phyloP scores from a whole-genome alignment of 805 yeast species.

The Saccharomycopsis sp. region DNA sequence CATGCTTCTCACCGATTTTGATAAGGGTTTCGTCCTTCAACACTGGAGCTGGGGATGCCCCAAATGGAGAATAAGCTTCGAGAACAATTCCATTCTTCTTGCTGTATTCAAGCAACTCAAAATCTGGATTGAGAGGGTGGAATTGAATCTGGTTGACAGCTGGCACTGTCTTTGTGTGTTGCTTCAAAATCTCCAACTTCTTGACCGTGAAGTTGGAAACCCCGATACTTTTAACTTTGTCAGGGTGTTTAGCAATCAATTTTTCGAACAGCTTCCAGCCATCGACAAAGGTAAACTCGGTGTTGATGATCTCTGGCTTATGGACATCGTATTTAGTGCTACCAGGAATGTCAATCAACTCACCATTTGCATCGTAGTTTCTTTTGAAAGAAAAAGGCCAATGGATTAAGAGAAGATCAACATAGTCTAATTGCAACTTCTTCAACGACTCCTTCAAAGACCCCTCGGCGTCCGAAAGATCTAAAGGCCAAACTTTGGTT shows the following conservation, averaged over 20 bases:
- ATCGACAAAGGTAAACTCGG: constrained; percentile 10
- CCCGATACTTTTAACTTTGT: constrained; percentile 46
- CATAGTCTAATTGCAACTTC: constrained; percentile 64
- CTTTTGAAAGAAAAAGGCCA: constrained; percentile 62
- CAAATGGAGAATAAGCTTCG: constrained; percentile 76
- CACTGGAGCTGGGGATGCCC: constrained; percentile 48
- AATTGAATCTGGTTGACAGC: constrained; percentile 68
- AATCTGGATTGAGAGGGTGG: constrained; percentile 66
- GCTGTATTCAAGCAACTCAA: constrained; percentile 47
- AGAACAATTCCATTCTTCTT: constrained; percentile 44
- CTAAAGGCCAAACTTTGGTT: constrained; percentile 60
- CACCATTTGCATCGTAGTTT: constrained; percentile 27
- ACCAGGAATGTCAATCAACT: constrained; percentile 26
- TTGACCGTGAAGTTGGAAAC: constrained; percentile 47
- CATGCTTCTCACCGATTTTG: constrained; percentile 37
- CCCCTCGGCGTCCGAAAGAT: constrained; percentile 42
- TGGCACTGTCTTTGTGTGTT: constrained; percentile 47
- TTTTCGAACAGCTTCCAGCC: constrained; percentile 1
- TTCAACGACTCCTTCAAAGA: constrained; percentile 54
- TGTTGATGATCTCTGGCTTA: constrained; percentile 26
- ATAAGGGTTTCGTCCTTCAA: constrained; percentile 37
- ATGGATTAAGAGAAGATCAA: constrained; percentile 73
- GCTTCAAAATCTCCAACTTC: constrained; percentile 35
- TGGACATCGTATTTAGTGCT: constrained; percentile 30
- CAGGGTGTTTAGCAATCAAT: neutral